Evolutionary conservation across 2,329 filamentous ascomycete genomes (phyloP).

Genomic region (Cladosporium sp.): DNA sequence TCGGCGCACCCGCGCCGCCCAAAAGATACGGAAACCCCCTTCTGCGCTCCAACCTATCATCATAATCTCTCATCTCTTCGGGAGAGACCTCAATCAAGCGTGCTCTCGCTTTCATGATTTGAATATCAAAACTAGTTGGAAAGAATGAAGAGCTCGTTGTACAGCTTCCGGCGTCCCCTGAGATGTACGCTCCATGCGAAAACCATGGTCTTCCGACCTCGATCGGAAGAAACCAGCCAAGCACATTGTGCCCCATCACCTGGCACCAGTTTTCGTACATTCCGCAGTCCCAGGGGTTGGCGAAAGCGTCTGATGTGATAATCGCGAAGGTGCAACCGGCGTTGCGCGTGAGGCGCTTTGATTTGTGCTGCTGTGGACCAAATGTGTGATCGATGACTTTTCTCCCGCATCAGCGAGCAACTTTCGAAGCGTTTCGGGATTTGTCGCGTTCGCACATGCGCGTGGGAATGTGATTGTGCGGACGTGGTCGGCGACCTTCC

Average conservation of each 20-base stretch:
- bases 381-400: background rate
- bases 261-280: slow-evolving; percentile 2
- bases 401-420: background rate
- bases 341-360: background rate
- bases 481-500: background rate
- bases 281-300: slow-evolving; percentile 2
- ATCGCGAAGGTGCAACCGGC: background rate
- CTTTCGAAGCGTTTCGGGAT: background rate
- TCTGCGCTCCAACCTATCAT: background rate
- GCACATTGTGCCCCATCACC: background rate
- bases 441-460: background rate
- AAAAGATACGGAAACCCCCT: background rate
- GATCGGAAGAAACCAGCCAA: background rate
- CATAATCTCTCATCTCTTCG: background rate
- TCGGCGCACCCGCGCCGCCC: background rate
- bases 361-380: no score
- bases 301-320: background rate
- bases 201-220: background rate
- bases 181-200: background rate
- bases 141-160: background rate
- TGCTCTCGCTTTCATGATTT: background rate
- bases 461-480: background rate
- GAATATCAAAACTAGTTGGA: background rate
- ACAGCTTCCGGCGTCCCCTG: no score
- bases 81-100: background rate